Conservation (phyloP, 371 early-diverging fungal species). For the Mortierella sp. region DNA sequence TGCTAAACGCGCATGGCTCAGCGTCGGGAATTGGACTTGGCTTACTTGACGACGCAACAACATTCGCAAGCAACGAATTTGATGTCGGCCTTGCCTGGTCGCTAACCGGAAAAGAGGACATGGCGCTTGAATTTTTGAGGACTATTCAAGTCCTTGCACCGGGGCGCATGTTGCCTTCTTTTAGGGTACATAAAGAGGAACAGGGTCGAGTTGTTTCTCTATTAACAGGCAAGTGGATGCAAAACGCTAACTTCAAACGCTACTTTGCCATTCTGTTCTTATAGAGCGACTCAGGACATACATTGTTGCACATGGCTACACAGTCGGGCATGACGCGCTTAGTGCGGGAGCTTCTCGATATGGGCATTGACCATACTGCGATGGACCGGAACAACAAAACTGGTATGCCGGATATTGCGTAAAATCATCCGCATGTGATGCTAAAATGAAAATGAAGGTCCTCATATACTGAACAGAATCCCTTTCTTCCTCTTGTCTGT, state of each 20-base stretch:
- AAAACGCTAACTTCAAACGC: too few relatives aligned
- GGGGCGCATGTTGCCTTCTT: constrained; percentile 33
- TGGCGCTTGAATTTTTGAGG: constrained; percentile 42
- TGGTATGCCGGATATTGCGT: constrained; percentile 13
- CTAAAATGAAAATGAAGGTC: too few relatives aligned
- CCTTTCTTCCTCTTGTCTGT: background rate
- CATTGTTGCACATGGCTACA: constrained; percentile 36
- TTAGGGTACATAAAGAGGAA: constrained; percentile 36
- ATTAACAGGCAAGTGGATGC: too few relatives aligned
- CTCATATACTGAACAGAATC: too few relatives aligned
- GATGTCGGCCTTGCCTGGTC: constrained; percentile 33
- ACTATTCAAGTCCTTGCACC: constrained; percentile 40
- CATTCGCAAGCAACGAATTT: constrained; percentile 25
- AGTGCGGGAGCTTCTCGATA: constrained; percentile 26
- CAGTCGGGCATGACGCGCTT: constrained; percentile 25
- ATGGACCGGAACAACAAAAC: constrained; percentile 44
- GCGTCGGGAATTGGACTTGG: constrained; percentile 21
- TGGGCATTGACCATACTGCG: constrained; percentile 54
- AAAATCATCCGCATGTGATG: too few relatives aligned
- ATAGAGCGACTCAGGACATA: constrained; percentile 45
- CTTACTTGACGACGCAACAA: constrained; percentile 11
- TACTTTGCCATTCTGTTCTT: too few relatives aligned
- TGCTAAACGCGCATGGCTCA: constrained; percentile 31
- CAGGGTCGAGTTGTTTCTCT: too few relatives aligned
- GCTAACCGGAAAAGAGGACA: constrained; percentile 19